A percentile compares a stretch with the other conserved stretches of the same genome.
Conservation (phyloP, 306 rosid species). For the Rosa rugosa region DNA sequence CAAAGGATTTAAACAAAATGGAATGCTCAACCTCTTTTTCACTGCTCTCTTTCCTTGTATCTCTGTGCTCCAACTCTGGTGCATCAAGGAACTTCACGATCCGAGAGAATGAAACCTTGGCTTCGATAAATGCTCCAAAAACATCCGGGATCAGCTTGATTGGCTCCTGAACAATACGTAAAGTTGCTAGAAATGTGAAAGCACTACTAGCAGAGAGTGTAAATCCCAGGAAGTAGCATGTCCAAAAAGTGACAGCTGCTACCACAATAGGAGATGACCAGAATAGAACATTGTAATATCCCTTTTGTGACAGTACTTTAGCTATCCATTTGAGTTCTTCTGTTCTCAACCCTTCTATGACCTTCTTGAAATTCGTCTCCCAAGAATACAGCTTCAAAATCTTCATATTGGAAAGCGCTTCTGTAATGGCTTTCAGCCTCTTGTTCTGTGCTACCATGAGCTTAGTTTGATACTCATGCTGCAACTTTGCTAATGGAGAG, state of each 20-base stretch:
- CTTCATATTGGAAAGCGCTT: conserved; percentile 36
- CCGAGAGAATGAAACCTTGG: conserved; percentile 31
- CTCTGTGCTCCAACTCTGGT: conserved; percentile 23
- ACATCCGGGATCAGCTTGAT: conserved; percentile 31
- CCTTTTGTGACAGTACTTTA: conserved; percentile 19
- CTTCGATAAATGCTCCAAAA: conserved; percentile 34
- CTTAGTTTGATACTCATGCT: conserved; percentile 27
- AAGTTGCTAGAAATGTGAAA: conserved; percentile 32
- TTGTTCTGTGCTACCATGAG: conserved; percentile 27
- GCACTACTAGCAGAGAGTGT: conserved; percentile 23
- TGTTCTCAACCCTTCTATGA: conserved; percentile 21
- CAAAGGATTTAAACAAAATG: conserved; percentile 8
- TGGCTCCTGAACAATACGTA: conserved; percentile 37
- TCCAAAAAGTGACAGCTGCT: conserved; percentile 33
- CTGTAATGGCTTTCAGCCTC: conserved; percentile 25
- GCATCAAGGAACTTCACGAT: conserved; percentile 33
- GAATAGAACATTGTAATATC: conserved; percentile 22
- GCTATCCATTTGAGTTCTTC: conserved; percentile 27
- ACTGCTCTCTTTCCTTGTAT: conserved; percentile 3
- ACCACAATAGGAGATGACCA: conserved; percentile 34
- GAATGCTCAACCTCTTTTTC: conserved; percentile 17
- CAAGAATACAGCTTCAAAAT: conserved; percentile 40
- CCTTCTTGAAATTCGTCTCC: conserved; percentile 30
- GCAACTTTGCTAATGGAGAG: conserved; percentile 31
- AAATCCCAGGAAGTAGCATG: conserved; percentile 32